A percentile compares a stretch with the other conserved stretches of the same genome.
These are phyloP conservation scores for Hemisphaericaspora xylofermentans DNA, from an alignment of 1,139 yeast genomes.

Conservation along the genomic window DNA sequence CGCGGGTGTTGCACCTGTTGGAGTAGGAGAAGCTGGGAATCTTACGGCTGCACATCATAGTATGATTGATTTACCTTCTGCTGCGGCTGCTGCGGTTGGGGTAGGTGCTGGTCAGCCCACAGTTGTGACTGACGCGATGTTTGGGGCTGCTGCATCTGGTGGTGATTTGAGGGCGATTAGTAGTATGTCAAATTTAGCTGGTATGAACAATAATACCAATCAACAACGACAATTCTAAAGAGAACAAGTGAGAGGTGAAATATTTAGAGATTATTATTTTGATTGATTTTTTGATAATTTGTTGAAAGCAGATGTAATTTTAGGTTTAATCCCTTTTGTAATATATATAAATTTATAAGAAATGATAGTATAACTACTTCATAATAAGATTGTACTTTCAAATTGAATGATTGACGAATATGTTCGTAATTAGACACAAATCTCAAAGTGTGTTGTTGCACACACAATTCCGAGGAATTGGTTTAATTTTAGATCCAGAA, in stretches of 20 bases:
- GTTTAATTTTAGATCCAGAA: no score
- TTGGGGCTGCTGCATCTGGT: slow-evolving; percentile 1
- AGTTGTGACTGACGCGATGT: not conserved
- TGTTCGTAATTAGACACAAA: no score
- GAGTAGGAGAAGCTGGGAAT: not conserved
- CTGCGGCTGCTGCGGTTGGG: slow-evolving; percentile 24
- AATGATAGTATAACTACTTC: no score
- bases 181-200: slow-evolving; percentile 37
- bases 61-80: slow-evolving; percentile 31
- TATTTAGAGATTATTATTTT: no score
- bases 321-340: no score
- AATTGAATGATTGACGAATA: no score
- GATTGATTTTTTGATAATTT: no score
- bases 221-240: not conserved
- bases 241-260: not conserved
- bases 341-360: no score
- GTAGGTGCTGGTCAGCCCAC: not conserved
- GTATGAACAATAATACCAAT: slow-evolving; percentile 7
- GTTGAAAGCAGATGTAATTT: no score
- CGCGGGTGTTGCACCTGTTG: not conserved
- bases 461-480: no score
- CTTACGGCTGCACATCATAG: slow-evolving; percentile 21
- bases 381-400: no score
- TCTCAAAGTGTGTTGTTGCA: no score
- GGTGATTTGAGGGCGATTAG: slow-evolving; percentile 32